These are phyloP conservation scores for Meyerozyma smithsonii DNA, from an alignment of 1,139 yeast species.

Conservation along the genomic window DNA sequence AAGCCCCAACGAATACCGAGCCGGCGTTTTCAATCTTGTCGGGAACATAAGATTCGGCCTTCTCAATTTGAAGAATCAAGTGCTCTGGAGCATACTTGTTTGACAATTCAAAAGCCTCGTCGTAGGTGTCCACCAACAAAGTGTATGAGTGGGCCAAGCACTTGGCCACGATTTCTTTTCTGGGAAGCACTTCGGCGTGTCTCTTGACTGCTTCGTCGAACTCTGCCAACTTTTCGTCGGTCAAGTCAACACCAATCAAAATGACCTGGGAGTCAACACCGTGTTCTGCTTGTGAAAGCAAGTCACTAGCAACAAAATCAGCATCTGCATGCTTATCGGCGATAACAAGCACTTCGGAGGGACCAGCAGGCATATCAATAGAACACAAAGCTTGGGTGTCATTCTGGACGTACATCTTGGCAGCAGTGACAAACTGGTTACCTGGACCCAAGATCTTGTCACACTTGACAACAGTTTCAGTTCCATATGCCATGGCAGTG, in stretches of 20 bases:
- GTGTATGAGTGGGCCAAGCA: slow-evolving; percentile 90
- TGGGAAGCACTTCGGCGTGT: slow-evolving; percentile 85
- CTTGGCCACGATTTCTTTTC: slow-evolving; percentile 88
- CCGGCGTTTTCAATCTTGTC: slow-evolving; percentile 87
- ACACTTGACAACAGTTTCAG: slow-evolving; percentile 85
- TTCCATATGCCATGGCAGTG: slow-evolving; percentile 98
- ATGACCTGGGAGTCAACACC: slow-evolving; percentile 98
- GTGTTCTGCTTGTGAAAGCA: slow-evolving; percentile 97
- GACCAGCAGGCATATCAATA: slow-evolving; percentile 99
- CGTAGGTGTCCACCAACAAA: slow-evolving; percentile 58
- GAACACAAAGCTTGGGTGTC: slow-evolving; percentile 93
- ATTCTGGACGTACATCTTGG: slow-evolving; percentile 94
- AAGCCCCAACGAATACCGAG: slow-evolving; percentile 91
- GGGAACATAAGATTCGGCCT: slow-evolving; percentile 69
- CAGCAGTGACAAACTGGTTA: slow-evolving; percentile 98
- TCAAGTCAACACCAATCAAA: slow-evolving; percentile 74
- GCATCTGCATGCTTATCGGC: slow-evolving; percentile 88
- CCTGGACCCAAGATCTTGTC: slow-evolving; percentile 99
- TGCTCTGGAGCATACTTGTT: slow-evolving; percentile 97
- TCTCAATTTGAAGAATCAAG: slow-evolving; percentile 79
- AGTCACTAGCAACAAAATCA: slow-evolving; percentile 92
- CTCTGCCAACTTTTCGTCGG: slow-evolving; percentile 52
- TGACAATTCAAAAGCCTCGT: slow-evolving; percentile 78
- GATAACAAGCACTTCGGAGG: slow-evolving; percentile 91
- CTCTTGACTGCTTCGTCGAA: slow-evolving; percentile 76